Evolutionary conservation across 2,329 filamentous ascomycete genomes (phyloP).

Genomic region (Phaeoacremonium minimum): DNA sequence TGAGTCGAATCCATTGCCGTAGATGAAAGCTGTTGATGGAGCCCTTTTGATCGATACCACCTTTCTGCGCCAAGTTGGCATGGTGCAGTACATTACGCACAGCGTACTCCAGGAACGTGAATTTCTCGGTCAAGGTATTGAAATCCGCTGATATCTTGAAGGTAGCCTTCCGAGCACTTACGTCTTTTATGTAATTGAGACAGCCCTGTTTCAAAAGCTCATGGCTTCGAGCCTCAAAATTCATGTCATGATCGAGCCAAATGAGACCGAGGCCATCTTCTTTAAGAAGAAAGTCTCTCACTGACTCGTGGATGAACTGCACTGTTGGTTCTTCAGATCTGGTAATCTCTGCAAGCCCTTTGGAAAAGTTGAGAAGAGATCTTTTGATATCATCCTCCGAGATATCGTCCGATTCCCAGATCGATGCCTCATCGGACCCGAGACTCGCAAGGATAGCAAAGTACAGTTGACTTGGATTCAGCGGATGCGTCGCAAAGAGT

Average conservation of each 20-base stretch:
- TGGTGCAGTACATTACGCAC: neutral
- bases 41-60: neutral
- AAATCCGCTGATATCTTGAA: neutral
- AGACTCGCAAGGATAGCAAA: conserved; percentile 31
- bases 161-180: neutral
- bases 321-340: conserved; percentile 14
- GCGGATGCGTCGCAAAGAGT: conserved; percentile 36
- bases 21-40: conserved; percentile 3
- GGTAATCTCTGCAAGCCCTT: conserved; percentile 39
- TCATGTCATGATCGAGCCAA: conserved; percentile 8
- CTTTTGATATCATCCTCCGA: conserved; percentile 17
- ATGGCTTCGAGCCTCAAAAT: conserved; percentile 9
- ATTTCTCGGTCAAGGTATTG: neutral
- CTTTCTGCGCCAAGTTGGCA: conserved; percentile 3
- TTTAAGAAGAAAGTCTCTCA: conserved; percentile 11
- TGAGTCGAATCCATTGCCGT: neutral
- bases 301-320: conserved; percentile 2
- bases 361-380: conserved; percentile 35
- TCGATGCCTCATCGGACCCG: conserved; percentile 11
- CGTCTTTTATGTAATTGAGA: conserved; percentile 3
- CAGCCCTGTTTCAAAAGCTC: conserved; percentile 11
- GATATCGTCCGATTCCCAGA: conserved; percentile 16
- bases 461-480: conserved; percentile 37
- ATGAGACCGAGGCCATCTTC: conserved; percentile 8
- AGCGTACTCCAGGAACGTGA: conserved; percentile 2